Evolutionary conservation across 306 rosid genomes (phyloP), one percentile per base, ranked within the genome.

Genomic region (Albizia julibrissin): DNA sequence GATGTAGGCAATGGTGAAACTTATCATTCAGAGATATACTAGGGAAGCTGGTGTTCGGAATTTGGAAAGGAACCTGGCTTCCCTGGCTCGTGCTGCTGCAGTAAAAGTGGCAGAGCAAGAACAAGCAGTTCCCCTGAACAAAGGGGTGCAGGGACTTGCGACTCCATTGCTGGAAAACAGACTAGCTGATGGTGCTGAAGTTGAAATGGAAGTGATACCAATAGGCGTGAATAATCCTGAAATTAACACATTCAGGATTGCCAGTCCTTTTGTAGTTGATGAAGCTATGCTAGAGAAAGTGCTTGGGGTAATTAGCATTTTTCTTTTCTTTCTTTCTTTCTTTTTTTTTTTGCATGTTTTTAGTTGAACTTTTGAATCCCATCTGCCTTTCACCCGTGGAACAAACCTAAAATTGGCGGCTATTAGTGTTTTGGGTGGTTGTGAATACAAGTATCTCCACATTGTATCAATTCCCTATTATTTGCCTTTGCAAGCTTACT

Each of bases 1-100:
- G 84, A 89, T 84, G 86, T 68, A 95, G 99, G 94, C 54, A 52
- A 92, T 92, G 91, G 98, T 93, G 85, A 86, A 90, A 86, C 92
- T 92, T 69, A 89, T 93, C 61, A 93, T 95, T 84, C 96, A 91
- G 79, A 87, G 96, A 78, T 95, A 95, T 87, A 95, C 99, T 42
- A 92, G 99, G 89, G 99, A 95, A 90, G 99, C 99, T 77, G 99
- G 99, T 82, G 98, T 95, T 33, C 91, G 99, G 72, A 91, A 85
- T 84, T 89, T 95, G 82, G 97, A 95, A 83, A 91, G 99, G 86
- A 92, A 86, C 82, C 88, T 95, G 68, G 97, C 99, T 82, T 89
- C 98, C 74, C 85, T 95, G 86, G 97, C 99, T 83, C 98, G 99
- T 87, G 97, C 99, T 73, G 96, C 97, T 58, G 99, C 99, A 37